Evolutionary conservation across 768 basidiomycete species (phyloP), one percentile per base, ranked within the genome.

Genomic region (Hericium erinaceus): DNA sequence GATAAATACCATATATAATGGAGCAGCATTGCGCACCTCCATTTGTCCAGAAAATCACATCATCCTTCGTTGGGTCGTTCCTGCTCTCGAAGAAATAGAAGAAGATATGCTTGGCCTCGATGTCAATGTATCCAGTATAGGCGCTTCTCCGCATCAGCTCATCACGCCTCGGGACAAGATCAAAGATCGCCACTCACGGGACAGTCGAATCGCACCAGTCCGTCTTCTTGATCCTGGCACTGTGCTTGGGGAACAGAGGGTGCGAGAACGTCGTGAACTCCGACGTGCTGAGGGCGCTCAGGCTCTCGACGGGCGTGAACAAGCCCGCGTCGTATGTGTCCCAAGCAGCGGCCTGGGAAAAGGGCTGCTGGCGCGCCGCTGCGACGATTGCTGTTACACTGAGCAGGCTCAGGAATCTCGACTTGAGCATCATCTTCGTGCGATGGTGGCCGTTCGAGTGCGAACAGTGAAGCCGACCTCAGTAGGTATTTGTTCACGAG

Each of bases 71-170:
- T 0, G 71, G 72, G 48, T 71, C 59, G 26, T 63, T 65, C 49
- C 78, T 62, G 39, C 72, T 74, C 62, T 79, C 77, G 62, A 80
- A 79, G 67, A 80, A 80, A 68, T 86, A 86, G 72, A 88, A 87
- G 69, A 84, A 84, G 41, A 85, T 55, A 60, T 84, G 84, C 56
- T 82, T 78, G 20, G 82, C 81, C 64, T 81, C 73, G 48, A 84
- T 75, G 58, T 86, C 84, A 55, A 87, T 83, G 61, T 86, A 86
- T 10, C 85, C 85, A 0, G 83, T 84, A 65, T 82, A 87, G 1
- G 77, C 70, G 18, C 81, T 84, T 33, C 33, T 33, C 33, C 33
- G 33, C 33, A 46, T 46, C 44, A 46, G 44, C 33, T 37, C 49
- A 39, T 15, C 4, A n/a, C n/a, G 16, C 2, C 44, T 18, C 15